Conservation (phyloP, 345 rosid species). For the Gossypium bickii region DNA sequence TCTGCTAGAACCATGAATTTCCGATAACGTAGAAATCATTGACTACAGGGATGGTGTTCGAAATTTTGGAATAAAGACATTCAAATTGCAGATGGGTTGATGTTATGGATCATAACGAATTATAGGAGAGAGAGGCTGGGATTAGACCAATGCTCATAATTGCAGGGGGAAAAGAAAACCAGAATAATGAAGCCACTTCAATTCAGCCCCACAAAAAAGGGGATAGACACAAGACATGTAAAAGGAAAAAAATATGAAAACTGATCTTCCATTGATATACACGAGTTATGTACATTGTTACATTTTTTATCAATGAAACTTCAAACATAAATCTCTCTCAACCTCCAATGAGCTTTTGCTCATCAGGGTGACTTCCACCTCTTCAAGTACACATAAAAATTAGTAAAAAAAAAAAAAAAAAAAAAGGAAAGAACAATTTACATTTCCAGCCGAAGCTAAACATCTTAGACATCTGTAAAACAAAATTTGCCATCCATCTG, state of each 20-base stretch:
- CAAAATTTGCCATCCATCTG: constrained; percentile 89
- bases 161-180: constrained; percentile 6
- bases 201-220: constrained; percentile 20
- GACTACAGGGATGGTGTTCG: not conserved
- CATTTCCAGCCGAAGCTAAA: constrained; percentile 25
- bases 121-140: constrained; percentile 10
- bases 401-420: not conserved
- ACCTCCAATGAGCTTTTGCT: constrained; percentile 49
- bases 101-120: constrained; percentile 1
- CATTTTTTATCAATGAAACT: constrained; percentile 25
- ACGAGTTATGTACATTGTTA: constrained; percentile 44
- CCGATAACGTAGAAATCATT: no score
- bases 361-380: constrained; percentile 27
- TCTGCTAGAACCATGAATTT: not conserved
- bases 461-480: constrained; percentile 36
- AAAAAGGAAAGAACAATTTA: constrained; percentile 19
- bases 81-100: not conserved
- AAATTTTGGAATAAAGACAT: not conserved
- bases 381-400: constrained; percentile 23
- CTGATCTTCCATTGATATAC: constrained; percentile 41
- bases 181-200: constrained; percentile 12
- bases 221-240: not conserved
- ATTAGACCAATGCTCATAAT: constrained; percentile 17
- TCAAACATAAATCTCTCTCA: constrained; percentile 30
- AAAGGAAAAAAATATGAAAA: not conserved